A percentile compares a stretch with the other conserved stretches of the same genome.
phyloP scores from a whole-genome alignment of 2,329 filamentous ascomycete species.

The Myriosclerotinia duriaeana region DNA sequence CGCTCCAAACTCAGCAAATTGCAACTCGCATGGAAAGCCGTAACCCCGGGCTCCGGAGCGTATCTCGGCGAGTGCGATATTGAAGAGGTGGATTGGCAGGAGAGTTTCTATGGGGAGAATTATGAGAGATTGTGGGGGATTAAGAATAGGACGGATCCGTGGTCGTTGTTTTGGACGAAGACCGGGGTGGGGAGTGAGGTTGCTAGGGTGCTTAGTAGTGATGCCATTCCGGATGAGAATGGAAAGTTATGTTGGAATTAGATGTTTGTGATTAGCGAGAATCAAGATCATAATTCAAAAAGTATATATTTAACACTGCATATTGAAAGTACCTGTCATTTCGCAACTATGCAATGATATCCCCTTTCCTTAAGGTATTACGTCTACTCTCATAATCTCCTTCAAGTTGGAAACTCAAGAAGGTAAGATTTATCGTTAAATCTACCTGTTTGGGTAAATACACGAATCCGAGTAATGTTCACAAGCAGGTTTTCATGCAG shows the following conservation, averaged over 20 bases:
- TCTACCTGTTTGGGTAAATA: too few species aligned
- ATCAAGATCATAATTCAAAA: too few species aligned
- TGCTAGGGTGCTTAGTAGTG: slow-evolving; percentile 41
- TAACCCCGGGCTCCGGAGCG: slow-evolving; percentile 22
- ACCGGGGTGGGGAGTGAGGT: slow-evolving; percentile 32
- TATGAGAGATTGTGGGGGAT: slow-evolving; percentile 27
- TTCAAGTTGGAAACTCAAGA: too few species aligned
- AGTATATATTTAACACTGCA: too few species aligned
- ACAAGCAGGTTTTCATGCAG: too few species aligned
- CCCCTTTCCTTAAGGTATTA: too few species aligned
- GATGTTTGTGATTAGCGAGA: too few species aligned
- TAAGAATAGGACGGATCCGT: slow-evolving; percentile 28
- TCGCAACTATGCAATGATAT: too few species aligned
- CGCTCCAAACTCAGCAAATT: slow-evolving; percentile 24
- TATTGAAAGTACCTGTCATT: too few species aligned
- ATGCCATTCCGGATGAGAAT: slow-evolving; percentile 22
- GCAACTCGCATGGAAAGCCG: slow-evolving; percentile 26
- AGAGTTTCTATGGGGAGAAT: slow-evolving; percentile 44
- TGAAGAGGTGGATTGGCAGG: slow-evolving; percentile 25
- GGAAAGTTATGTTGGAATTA: slow-evolving; percentile 20
- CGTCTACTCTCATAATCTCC: too few species aligned
- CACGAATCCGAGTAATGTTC: too few species aligned
- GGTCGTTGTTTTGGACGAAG: slow-evolving; percentile 28
- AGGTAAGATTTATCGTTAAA: too few species aligned
- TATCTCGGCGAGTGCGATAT: slow-evolving; percentile 27